phyloP scores from a whole-genome alignment of 2,329 filamentous ascomycete species.

The Dichotomopilus funicola region DNA sequence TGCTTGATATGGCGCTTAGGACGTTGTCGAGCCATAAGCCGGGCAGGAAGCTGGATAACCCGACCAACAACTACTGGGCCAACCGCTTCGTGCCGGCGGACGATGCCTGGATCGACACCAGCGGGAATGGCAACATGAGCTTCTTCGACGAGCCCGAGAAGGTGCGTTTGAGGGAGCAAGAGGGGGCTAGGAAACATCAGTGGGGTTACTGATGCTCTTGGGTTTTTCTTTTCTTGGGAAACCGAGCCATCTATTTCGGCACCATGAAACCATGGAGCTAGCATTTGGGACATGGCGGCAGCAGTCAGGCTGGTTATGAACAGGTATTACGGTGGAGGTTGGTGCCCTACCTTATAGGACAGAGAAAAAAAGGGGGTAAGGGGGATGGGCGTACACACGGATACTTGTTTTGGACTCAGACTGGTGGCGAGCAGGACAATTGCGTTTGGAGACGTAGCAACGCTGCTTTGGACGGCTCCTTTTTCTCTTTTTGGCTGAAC shows the following conservation, averaged over 20 bases:
- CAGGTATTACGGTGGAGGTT: background rate
- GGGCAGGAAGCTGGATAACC: background rate
- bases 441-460: constrained; percentile 15
- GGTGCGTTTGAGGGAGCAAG: constrained; percentile 8
- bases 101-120: constrained; percentile 17
- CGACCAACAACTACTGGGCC: background rate
- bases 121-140: constrained; percentile 19
- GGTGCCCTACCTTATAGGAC: background rate
- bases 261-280: background rate
- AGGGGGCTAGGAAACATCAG: constrained; percentile 13
- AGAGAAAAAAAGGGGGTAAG: background rate
- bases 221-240: background rate
- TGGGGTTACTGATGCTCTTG: background rate
- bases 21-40: constrained; percentile 26
- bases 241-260: background rate
- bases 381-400: too few relatives aligned
- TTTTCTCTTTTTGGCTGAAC: constrained; percentile 3
- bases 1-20: constrained; percentile 38
- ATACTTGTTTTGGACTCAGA: constrained; percentile 4
- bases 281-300: background rate
- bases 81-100: constrained; percentile 13
- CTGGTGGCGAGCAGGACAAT: constrained; percentile 2
- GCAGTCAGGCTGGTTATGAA: background rate
- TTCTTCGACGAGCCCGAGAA: constrained; percentile 18
- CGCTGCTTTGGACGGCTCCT: constrained; percentile 4